A percentile compares a stretch with the other conserved stretches of the same genome.
phyloP scores from a whole-genome alignment of 768 basidiomycete genomes.

The Lyophyllum shimeji region DNA sequence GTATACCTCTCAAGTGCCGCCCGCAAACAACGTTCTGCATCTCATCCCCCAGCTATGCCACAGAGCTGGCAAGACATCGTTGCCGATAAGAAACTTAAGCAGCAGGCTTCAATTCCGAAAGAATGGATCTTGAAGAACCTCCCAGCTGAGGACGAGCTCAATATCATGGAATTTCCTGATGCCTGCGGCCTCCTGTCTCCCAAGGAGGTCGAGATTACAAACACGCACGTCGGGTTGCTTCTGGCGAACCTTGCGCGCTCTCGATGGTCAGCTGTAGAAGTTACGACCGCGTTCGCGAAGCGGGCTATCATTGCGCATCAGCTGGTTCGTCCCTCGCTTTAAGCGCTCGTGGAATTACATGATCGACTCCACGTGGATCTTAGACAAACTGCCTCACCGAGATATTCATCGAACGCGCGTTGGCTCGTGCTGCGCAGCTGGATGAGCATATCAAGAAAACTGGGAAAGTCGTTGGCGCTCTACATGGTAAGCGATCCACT shows the following conservation, averaged over 20 bases:
- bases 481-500: constrained; percentile 51
- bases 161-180: constrained; percentile 56
- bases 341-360: neutral
- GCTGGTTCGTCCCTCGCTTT: constrained; percentile 39
- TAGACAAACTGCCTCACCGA: constrained; percentile 84
- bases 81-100: constrained; percentile 52
- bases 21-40: neutral
- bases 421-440: constrained; percentile 61
- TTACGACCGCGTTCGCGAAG: constrained; percentile 74
- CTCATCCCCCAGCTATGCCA: constrained; percentile 18
- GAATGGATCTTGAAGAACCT: constrained; percentile 56
- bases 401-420: constrained; percentile 74
- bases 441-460: constrained; percentile 62
- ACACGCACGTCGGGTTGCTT: constrained; percentile 40
- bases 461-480: constrained; percentile 65
- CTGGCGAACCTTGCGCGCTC: constrained; percentile 52
- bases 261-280: constrained; percentile 63
- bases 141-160: constrained; percentile 46
- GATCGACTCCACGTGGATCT: neutral
- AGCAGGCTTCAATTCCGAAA: constrained; percentile 56
- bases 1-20: neutral
- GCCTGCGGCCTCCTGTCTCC: constrained; percentile 55
- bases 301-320: constrained; percentile 81
- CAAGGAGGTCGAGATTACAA: constrained; percentile 50
- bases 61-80: constrained; percentile 52